Conservation (phyloP, 305 asterid genomes). For the Fraxinus dipetala region DNA sequence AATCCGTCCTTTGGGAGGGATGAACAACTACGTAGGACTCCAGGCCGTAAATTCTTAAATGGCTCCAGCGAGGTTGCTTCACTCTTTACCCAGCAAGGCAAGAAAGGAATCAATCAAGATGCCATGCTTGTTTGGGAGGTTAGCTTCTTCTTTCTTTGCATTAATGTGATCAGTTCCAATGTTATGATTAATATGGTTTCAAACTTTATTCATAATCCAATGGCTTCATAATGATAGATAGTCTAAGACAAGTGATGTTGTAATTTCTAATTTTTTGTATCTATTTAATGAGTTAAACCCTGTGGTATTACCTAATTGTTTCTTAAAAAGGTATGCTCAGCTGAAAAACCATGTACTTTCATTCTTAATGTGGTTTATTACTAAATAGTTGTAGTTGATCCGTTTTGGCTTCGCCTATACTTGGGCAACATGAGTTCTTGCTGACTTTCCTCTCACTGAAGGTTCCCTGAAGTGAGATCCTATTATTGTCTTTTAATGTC, state of each 20-base stretch:
- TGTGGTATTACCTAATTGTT: not conserved
- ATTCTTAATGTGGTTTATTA: not conserved
- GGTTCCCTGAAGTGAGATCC: not conserved
- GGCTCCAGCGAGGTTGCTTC: conserved; percentile 32
- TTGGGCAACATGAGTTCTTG: not conserved
- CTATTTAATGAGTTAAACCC: not conserved
- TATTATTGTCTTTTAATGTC: not conserved
- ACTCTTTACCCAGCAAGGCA: conserved; percentile 31
- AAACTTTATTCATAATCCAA: not conserved
- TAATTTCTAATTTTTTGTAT: not conserved
- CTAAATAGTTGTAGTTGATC: not conserved
- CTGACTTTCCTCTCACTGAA: not conserved
- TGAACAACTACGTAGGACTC: conserved; percentile 23
- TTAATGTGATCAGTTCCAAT: not conserved
- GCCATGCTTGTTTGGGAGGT: conserved; percentile 40
- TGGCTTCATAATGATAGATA: not conserved
- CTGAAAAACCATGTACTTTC: not conserved
- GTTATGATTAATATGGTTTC: not conserved
- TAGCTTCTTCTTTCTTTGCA: not conserved
- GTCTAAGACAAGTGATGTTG: not conserved
- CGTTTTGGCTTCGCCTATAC: not conserved
- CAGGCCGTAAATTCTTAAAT: conserved; percentile 24
- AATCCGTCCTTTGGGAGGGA: conserved; percentile 26
- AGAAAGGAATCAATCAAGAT: conserved; percentile 34
- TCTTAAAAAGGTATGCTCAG: not conserved